Conservation (phyloP, 345 rosid genomes). For the Populus nigra region DNA sequence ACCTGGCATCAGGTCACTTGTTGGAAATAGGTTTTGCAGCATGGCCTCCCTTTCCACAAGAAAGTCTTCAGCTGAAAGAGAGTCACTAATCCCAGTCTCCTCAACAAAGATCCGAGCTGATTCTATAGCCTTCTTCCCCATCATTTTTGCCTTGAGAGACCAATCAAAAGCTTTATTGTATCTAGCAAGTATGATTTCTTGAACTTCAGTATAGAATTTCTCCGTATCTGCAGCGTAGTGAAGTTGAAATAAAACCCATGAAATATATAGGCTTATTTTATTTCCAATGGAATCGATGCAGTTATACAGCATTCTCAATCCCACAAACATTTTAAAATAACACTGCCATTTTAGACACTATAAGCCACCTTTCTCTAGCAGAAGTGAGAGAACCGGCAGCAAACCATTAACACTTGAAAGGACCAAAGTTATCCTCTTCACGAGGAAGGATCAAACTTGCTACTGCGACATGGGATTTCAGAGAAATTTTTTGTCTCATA, state of each 20-base stretch:
- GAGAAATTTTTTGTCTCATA: background rate
- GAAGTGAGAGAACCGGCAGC: background rate
- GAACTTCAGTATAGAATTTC: constrained; percentile 86
- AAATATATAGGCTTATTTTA: background rate
- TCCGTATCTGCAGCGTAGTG: constrained; percentile 64
- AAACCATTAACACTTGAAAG: background rate
- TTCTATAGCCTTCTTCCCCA: constrained; percentile 91
- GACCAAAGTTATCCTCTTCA: background rate
- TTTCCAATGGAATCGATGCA: background rate
- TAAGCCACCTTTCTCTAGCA: background rate
- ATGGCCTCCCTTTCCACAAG: constrained; percentile 76
- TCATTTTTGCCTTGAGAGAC: constrained; percentile 93
- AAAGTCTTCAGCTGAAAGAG: constrained; percentile 79
- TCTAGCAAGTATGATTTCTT: constrained; percentile 75
- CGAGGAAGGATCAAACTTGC: background rate
- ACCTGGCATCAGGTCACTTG: constrained; percentile 90
- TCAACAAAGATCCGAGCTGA: constrained; percentile 76
- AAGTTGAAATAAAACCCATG: constrained; percentile 5
- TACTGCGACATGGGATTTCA: background rate
- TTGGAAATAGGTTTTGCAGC: constrained; percentile 69
- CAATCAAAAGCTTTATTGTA: constrained; percentile 85
- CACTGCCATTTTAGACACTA: background rate
- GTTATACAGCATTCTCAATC: background rate
- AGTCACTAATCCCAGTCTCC: constrained; percentile 76
- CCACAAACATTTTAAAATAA: background rate